phyloP scores from a whole-genome alignment of 108 stramenopile genomes.

The Chaetoceros muelleri region DNA sequence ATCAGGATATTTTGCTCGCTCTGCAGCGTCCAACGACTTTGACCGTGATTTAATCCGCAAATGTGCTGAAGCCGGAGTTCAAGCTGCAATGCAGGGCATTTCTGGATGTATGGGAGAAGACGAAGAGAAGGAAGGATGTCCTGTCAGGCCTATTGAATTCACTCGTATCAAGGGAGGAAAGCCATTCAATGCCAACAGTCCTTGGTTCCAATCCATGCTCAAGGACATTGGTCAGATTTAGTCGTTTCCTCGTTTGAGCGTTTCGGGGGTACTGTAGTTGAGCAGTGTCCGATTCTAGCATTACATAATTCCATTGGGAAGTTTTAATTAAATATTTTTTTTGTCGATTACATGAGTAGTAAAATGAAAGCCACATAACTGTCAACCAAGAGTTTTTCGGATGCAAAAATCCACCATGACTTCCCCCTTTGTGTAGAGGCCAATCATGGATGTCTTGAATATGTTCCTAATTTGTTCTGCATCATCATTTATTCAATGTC shows the following conservation, averaged over 20 bases:
- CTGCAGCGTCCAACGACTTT: slow-evolving; percentile 76
- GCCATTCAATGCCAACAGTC: slow-evolving; percentile 48
- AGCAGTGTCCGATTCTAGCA: too few relatives aligned
- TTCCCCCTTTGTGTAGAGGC: too few relatives aligned
- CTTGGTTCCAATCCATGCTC: slow-evolving; percentile 80
- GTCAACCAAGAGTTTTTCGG: too few relatives aligned
- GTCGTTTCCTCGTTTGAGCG: not conserved
- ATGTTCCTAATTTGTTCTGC: too few relatives aligned
- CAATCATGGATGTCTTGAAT: too few relatives aligned
- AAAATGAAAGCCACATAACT: not conserved
- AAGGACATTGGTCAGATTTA: slow-evolving; percentile 74
- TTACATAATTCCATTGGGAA: too few relatives aligned
- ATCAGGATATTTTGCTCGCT: slow-evolving; percentile 84
- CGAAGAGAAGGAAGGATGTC: slow-evolving; percentile 68
- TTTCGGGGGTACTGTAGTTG: too few relatives aligned
- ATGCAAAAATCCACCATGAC: too few relatives aligned
- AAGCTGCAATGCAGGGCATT: slow-evolving; percentile 59
- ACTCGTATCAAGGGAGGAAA: slow-evolving; percentile 87
- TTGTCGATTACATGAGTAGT: not conserved
- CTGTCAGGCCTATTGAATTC: slow-evolving; percentile 85
- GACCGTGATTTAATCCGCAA: slow-evolving; percentile 70
- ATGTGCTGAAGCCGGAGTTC: slow-evolving; percentile 76
- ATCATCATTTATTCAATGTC: slow-evolving; percentile 2
- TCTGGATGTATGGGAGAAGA: slow-evolving; percentile 90
- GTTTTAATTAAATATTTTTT: too few relatives aligned